Percentiles rank a stretch among this genome's conserved stretches.
Evolutionary conservation across 768 basidiomycete genomes (phyloP).

Genomic region (Boletus vermiculosoides): DNA sequence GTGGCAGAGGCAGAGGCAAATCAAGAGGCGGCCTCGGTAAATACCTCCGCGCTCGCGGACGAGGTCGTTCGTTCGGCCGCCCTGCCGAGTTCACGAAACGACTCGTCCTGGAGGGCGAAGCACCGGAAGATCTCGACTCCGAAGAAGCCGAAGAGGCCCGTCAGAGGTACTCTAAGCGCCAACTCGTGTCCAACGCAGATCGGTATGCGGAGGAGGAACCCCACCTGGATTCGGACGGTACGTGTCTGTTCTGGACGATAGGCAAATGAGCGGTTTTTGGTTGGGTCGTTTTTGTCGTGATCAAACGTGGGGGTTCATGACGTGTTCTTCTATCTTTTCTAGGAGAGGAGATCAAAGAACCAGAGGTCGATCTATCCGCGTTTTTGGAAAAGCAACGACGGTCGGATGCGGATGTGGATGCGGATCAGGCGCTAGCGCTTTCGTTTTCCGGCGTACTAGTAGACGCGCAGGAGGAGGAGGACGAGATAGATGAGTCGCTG

Average conservation of each 20-base stretch:
- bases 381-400: slow-evolving; percentile 66
- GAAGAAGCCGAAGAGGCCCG: slow-evolving; percentile 50
- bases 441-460: not conserved
- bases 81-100: slow-evolving; percentile 66
- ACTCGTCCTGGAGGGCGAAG: slow-evolving; percentile 61
- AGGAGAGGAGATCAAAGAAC: slow-evolving; percentile 69
- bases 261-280: not conserved
- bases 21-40: slow-evolving; percentile 72
- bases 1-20: slow-evolving; percentile 52
- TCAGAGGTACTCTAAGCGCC: slow-evolving; percentile 53
- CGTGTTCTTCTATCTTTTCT: not conserved
- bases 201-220: slow-evolving; percentile 71
- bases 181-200: slow-evolving; percentile 69
- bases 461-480: slow-evolving; percentile 39
- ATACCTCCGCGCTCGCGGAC: slow-evolving; percentile 68
- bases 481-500: slow-evolving; percentile 56
- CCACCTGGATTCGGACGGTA: slow-evolving; percentile 71
- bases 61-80: slow-evolving; percentile 57
- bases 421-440: slow-evolving; percentile 22
- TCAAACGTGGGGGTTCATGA: not conserved
- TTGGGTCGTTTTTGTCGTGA: not conserved
- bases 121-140: slow-evolving; percentile 31
- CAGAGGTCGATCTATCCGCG: slow-evolving; percentile 66
- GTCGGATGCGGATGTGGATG: slow-evolving; percentile 31
- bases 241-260: slow-evolving; percentile 1